phyloP scores from a whole-genome alignment of 2,329 filamentous ascomycete genomes.

The Paracorniculantispora psalliotae region DNA sequence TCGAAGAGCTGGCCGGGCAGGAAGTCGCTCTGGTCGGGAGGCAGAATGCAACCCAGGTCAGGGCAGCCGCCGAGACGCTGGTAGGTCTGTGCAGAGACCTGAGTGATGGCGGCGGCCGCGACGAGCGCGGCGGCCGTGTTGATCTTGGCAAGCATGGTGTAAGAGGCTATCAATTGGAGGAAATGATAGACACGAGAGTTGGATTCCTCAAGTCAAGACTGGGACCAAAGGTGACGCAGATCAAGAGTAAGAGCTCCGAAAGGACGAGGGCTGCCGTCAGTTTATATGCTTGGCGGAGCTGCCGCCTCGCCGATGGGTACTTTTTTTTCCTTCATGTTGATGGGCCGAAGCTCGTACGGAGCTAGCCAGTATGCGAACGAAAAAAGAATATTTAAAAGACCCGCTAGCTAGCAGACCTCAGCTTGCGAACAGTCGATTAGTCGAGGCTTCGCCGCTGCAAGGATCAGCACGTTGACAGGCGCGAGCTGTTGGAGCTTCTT shows the following conservation, averaged over 20 bases:
- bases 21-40: slow-evolving; percentile 69
- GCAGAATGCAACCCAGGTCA: slow-evolving; percentile 54
- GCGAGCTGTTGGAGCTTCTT: background rate
- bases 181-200: background rate
- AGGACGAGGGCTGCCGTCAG: background rate
- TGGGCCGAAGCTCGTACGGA: background rate
- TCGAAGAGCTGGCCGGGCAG: slow-evolving; percentile 81
- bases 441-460: slow-evolving; percentile 2
- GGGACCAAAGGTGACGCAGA: background rate
- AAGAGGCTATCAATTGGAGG: slow-evolving; percentile 3
- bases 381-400: too few species aligned
- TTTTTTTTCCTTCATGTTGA: background rate
- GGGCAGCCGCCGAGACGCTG: slow-evolving; percentile 57
- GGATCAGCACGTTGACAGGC: slow-evolving; percentile 11
- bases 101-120: slow-evolving; percentile 27
- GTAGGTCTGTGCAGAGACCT: slow-evolving; percentile 51
- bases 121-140: slow-evolving; percentile 26
- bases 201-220: background rate
- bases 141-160: slow-evolving; percentile 33
- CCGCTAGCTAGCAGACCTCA: background rate
- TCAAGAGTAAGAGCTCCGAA: background rate
- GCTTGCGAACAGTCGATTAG: background rate
- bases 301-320: background rate
- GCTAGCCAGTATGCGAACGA: background rate
- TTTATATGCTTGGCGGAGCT: slow-evolving; percentile 3